Evolutionary conservation across 78 protist genomes (phyloP).

Genomic region (Dictyostelium intermedium): DNA sequence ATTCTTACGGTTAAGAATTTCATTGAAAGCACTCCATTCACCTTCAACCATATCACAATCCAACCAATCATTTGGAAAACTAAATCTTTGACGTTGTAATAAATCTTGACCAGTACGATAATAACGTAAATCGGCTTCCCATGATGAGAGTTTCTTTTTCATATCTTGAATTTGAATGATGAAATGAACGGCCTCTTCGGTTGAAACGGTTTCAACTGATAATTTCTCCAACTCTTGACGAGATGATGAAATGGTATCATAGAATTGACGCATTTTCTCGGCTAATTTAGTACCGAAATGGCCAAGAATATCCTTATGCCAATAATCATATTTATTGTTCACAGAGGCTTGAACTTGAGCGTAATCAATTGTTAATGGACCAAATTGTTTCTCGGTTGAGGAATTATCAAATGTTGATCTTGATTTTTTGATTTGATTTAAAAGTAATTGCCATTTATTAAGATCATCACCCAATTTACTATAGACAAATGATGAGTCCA

Average conservation of each 20-base stretch:
- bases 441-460: conserved; percentile 82
- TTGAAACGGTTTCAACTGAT: conserved; percentile 86
- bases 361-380: conserved; percentile 89
- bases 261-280: conserved; percentile 60
- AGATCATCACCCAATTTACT: conserved; percentile 89
- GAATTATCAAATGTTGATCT: conserved; percentile 91
- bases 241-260: conserved; percentile 12
- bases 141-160: conserved; percentile 37
- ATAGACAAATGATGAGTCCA: conserved; percentile 81
- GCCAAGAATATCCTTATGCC: conserved; percentile 90
- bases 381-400: conserved; percentile 81
- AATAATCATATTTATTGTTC: conserved; percentile 89
- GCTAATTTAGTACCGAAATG: conserved; percentile 82
- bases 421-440: conserved; percentile 81
- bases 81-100: conserved; percentile 86
- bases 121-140: conserved; percentile 67
- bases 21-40: conserved; percentile 89
- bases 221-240: conserved; percentile 86
- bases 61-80: conserved; percentile 93
- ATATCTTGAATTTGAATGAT: conserved; percentile 88
- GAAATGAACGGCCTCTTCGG: conserved; percentile 90
- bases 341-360: conserved; percentile 93
- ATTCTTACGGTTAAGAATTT: conserved; percentile 71
- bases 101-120: conserved; percentile 82
- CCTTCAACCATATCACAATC: conserved; percentile 85